Evolutionary conservation across 2,329 filamentous ascomycete genomes (phyloP).

Genomic region (Neurospora crassa): DNA sequence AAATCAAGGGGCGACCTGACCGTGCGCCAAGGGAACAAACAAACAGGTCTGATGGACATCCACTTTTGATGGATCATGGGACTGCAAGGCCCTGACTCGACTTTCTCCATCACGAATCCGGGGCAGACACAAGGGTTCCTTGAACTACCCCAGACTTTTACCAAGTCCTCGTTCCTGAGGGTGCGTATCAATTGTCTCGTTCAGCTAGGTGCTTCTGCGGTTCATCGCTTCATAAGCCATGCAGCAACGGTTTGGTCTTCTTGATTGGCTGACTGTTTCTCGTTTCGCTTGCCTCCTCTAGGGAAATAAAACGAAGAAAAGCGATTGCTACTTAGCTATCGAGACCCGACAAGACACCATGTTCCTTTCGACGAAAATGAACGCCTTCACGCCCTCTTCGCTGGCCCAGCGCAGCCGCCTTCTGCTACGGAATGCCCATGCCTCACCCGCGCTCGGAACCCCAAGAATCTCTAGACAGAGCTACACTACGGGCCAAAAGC

Average conservation of each 20-base stretch:
- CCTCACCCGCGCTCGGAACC: background rate
- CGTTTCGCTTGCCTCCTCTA: background rate
- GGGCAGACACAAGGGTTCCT: background rate
- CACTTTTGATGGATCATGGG: background rate
- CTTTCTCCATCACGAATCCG: background rate
- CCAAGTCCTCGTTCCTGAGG: background rate
- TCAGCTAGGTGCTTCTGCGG: background rate
- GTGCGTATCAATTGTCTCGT: background rate
- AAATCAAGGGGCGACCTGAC: background rate
- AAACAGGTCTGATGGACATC: background rate
- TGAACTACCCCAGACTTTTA: background rate
- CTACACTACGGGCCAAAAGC: background rate
- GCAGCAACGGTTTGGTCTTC: background rate
- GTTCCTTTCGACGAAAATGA: background rate
- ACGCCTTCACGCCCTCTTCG: background rate
- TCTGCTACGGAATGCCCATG: background rate
- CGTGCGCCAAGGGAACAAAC: no score
- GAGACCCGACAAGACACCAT: background rate
- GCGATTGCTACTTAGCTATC: background rate
- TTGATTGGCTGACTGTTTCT: background rate
- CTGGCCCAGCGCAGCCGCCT: background rate
- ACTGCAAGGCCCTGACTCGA: background rate
- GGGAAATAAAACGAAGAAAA: background rate
- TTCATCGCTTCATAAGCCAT: background rate
- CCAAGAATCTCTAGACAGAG: background rate